Evolutionary conservation across 163 green algal species (phyloP).

Genomic region (Volvox carteri): DNA sequence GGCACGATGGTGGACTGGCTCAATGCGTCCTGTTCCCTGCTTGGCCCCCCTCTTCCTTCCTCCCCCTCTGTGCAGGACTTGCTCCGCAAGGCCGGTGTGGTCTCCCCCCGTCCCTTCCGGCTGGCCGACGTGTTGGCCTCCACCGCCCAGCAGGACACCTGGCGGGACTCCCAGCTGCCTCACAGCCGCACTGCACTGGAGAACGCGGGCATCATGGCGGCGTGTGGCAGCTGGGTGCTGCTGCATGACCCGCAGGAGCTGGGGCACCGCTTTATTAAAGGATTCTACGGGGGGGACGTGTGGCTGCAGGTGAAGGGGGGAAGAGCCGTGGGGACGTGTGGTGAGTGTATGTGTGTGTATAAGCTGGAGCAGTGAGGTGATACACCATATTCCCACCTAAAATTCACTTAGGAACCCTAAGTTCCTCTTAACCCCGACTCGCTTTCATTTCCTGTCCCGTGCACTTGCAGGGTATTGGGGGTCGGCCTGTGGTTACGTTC

Average conservation of each 20-base stretch:
- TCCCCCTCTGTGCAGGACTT: slow-evolving; percentile 31
- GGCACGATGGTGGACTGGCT: too few species aligned
- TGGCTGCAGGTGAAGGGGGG: slow-evolving; percentile 23
- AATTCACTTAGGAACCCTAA: background rate
- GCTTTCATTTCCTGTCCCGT: background rate
- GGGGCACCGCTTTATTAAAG: slow-evolving; percentile 57
- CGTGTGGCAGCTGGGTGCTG: slow-evolving; percentile 55
- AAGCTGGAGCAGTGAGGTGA: too few species aligned
- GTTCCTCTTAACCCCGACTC: background rate
- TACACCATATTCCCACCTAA: background rate
- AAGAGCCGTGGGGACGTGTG: background rate
- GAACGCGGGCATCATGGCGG: slow-evolving; percentile 60
- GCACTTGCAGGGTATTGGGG: slow-evolving; percentile 31
- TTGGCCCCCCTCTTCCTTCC: background rate
- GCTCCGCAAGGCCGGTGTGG: background rate
- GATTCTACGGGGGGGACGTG: slow-evolving; percentile 56
- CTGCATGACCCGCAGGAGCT: slow-evolving; percentile 67
- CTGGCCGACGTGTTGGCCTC: slow-evolving; percentile 42
- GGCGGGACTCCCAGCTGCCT: slow-evolving; percentile 57
- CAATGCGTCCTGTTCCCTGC: too few species aligned
- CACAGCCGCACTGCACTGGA: slow-evolving; percentile 62
- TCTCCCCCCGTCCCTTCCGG: slow-evolving; percentile 35
- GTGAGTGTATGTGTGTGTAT: too few species aligned
- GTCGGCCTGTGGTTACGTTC: slow-evolving; percentile 46
- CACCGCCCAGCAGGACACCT: slow-evolving; percentile 51